Conservation (phyloP, 2,329 filamentous ascomycete genomes). For the Fusarium sp. region DNA sequence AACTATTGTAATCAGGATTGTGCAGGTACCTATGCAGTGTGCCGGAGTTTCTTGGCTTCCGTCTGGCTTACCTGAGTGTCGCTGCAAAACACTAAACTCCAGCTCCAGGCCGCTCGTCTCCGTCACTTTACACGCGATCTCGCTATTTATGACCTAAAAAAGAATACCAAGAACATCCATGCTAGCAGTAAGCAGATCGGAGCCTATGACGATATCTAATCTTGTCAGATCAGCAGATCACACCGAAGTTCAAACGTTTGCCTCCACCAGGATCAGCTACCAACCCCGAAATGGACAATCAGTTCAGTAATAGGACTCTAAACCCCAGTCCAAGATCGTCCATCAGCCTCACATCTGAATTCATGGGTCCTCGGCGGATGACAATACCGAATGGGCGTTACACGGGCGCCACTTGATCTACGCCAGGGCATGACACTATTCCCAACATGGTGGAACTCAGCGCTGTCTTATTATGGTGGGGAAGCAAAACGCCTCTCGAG, state of each 20-base stretch:
- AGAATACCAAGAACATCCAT: background rate
- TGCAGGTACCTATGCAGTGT: background rate
- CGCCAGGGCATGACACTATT: conserved; percentile 10
- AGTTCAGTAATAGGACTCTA: background rate
- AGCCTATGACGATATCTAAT: background rate
- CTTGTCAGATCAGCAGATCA: background rate
- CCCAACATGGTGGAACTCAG: conserved; percentile 17
- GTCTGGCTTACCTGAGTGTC: background rate
- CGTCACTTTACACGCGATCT: background rate
- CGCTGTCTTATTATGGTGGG: conserved; percentile 10
- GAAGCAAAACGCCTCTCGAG: background rate
- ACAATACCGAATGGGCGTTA: background rate
- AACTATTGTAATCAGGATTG: background rate
- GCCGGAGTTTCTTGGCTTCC: background rate
- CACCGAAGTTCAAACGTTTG: background rate
- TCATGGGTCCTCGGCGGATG: background rate
- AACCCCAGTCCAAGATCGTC: too few relatives aligned
- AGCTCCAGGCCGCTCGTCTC: fast-evolving
- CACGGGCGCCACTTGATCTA: conserved; percentile 4
- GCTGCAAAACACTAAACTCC: background rate
- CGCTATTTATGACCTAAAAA: background rate
- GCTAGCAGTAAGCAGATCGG: background rate
- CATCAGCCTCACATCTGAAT: background rate
- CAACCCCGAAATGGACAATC: background rate
- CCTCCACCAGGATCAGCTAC: background rate